Percentiles rank a stretch among this genome's conserved stretches.
phyloP scores from a whole-genome alignment of 306 rosid genomes.

The Inga oerstediana region DNA sequence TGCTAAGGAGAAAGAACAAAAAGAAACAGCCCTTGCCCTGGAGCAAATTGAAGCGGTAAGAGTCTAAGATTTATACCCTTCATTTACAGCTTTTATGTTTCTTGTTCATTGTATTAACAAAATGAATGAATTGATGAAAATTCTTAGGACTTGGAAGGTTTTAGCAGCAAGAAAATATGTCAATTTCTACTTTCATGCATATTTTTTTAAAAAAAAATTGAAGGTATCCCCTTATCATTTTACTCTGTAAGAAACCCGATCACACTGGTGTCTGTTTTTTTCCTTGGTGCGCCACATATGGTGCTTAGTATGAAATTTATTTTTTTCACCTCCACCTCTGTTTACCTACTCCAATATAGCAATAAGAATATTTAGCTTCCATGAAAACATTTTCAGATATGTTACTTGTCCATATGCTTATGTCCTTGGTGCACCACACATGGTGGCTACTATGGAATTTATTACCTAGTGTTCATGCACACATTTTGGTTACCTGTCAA shows the following conservation, averaged over 20 bases:
- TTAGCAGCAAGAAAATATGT: background rate
- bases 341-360: background rate
- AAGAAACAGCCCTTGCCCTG: slow-evolving; percentile 66
- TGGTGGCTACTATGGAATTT: background rate
- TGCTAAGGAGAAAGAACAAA: slow-evolving; percentile 88
- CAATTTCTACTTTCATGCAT: background rate
- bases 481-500: background rate
- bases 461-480: background rate
- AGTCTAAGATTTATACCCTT: background rate
- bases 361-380: background rate
- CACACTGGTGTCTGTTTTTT: background rate
- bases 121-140: background rate
- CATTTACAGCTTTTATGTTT: background rate
- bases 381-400: slow-evolving; percentile 3
- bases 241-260: background rate
- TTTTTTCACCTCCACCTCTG: slow-evolving; percentile 12
- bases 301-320: background rate
- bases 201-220: no score
- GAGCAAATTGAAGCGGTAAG: slow-evolving; percentile 94
- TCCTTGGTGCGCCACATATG: background rate
- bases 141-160: background rate
- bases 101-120: background rate
- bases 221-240: background rate
- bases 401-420: background rate
- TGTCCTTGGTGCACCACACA: background rate